Base-by-base conservation (phyloP, 2,329 filamentous ascomycete genomes). In the Tympanopsis confertula region DNA sequence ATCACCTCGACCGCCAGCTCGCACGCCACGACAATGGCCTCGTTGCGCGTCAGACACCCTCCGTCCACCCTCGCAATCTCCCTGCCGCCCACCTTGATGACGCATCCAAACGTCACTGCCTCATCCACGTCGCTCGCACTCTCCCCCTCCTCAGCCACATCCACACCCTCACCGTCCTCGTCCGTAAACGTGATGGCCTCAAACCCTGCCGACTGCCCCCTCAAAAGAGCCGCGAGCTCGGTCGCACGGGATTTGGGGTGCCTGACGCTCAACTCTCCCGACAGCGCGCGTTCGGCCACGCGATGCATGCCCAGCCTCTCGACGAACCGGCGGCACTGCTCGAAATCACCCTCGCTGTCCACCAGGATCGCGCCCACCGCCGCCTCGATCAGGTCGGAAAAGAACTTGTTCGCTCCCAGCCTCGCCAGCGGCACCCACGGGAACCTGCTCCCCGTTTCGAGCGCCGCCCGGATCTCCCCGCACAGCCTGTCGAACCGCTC, bases 291-390 rank as follows among this genome's bases (percentile, higher is more conserved):
- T 0, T 26, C 22, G 7, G 22, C 22, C 22, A 7, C 74, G 0
- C 58, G 52, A 28, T 87, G 45, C 4, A 95, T 63, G 0, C 86
- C 86, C 3, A 86, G 59, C 1, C 63, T 59, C 33, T 72, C 66
- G 0, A 86, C 53, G 26, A 95, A 66, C 0, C 38, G 50, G 36
- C 69, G 62, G 48, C 86, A 93, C 7, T 13, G 10, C 0, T 53
- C 54, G 0, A 61, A 61, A 13, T 86, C 51, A 1, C 71, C 67
- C 0, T 82, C 82, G 0, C 68, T 83, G 54, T 96, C 91, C 15
- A 94, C 64, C 65, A 83, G 95, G 0, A 95, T 68, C 0, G 87
- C 88, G 0, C 85, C 89, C 0, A 96, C 57, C 0, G 93, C 54
- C 20, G 75, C 74, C 60, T 96, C 89, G 7, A 95, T 66, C 5